Evolutionary conservation across 2,329 filamentous ascomycete species (phyloP), one percentile per base, ranked within the genome.

Genomic region (Tricladium varicosporioides): DNA sequence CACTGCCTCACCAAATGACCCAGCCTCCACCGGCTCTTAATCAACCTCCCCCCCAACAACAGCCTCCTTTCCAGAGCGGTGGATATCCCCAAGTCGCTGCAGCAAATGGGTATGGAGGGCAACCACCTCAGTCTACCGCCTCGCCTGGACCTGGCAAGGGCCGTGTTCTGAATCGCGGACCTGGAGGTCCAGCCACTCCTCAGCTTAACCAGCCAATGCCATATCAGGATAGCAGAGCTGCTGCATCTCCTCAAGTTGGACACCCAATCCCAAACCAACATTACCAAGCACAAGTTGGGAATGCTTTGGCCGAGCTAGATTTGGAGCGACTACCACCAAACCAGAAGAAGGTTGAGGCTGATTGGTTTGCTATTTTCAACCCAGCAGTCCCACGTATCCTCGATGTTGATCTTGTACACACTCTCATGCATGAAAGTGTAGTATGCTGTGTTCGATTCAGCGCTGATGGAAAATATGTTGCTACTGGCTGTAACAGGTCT

Each of bases 401-500:
- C 51, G 94, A 99, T 70, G 92, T 99, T 53, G 92, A 97, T 63
- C 81, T 99, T 42, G 88, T 97, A 48, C 94, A 97, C 76, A 96
- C 92, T 56, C 82, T 99, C 53, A 84, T 86, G 59, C 94, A 99
- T 70, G 91, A 96, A 71, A 97, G 93, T 67, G 94, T 99, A 2
- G 94, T 99, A 1, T 99, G 94, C 81, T 99, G 94, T 72, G 94
- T 99, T 36, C 85, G 94, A 57, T 99, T 99, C 79, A 97, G 93
- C 72, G 85, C 89, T 54, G 94, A 99, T 70, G 94, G 94, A 65
- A 92, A 96, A 70, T 97, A 91, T 66, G 89, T 99, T 54, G 94
- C 94, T 7, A 99, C 94, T 5, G 94, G 94, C 45, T 97, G 94
- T 80, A 99, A 99, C 75, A 82, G 92, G 62, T 96, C 92, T n/a